phyloP scores from a whole-genome alignment of 2,329 filamentous ascomycete species.

The Colletotrichum gloeosporioides region DNA sequence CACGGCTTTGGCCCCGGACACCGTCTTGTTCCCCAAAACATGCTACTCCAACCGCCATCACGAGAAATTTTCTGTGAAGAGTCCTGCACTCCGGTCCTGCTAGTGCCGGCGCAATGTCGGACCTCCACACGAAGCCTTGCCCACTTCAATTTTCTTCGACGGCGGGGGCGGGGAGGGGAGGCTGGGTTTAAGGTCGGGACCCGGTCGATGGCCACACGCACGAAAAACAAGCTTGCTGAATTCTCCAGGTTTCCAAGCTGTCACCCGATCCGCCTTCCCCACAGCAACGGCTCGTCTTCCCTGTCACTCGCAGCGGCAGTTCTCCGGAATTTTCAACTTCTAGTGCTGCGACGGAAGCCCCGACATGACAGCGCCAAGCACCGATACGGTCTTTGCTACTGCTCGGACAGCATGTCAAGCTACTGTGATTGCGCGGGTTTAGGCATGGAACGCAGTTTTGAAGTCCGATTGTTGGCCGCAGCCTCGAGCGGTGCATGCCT shows the following conservation, averaged over 20 bases:
- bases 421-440: neutral
- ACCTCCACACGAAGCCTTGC: conserved; percentile 8
- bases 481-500: neutral
- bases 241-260: conserved; percentile 17
- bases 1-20: neutral
- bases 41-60: conserved; percentile 8
- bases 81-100: neutral
- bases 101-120: conserved; percentile 19
- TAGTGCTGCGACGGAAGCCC: neutral
- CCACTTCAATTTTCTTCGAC: neutral
- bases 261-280: conserved; percentile 16
- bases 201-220: neutral
- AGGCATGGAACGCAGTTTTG: neutral
- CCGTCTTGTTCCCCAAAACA: neutral
- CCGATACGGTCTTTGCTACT: neutral
- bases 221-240: neutral
- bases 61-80: neutral
- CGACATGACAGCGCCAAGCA: neutral
- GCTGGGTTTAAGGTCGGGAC: neutral
- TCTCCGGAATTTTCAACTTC: neutral
- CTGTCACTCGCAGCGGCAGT: neutral
- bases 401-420: neutral
- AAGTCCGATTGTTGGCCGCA: neutral
- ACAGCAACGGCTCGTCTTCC: neutral
- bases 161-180: conserved; percentile 1